Percentiles rank a stretch among this genome's conserved stretches.
These are phyloP conservation scores for Pelagophyceae sp. DNA, from an alignment of 352 stramenopile genomes.

Conservation along the genomic window DNA sequence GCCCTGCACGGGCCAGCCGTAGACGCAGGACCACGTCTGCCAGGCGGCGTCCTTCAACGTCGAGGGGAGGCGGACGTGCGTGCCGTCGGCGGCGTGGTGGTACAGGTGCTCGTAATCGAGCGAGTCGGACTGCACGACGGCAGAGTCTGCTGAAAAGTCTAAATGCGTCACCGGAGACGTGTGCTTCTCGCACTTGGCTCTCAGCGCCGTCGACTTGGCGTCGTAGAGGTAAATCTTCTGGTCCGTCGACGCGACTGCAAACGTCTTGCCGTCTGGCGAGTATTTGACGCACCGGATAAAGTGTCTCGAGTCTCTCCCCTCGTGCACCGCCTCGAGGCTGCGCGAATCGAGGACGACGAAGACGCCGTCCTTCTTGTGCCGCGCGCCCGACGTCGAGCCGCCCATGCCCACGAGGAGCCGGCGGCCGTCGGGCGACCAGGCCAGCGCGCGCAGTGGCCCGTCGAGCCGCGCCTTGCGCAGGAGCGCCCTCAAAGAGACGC, in stretches of 20 bases:
- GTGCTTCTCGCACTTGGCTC: slow-evolving; percentile 41
- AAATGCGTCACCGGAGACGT: slow-evolving; percentile 52
- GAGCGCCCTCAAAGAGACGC: slow-evolving; percentile 35
- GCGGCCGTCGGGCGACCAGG: slow-evolving; percentile 33
- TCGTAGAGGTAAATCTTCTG: slow-evolving; percentile 83
- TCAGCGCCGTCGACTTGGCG: slow-evolving; percentile 31
- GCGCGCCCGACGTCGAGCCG: slow-evolving; percentile 24
- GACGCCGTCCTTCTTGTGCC: slow-evolving; percentile 34
- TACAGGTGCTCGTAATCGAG: slow-evolving; percentile 71
- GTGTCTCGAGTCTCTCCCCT: slow-evolving; percentile 71
- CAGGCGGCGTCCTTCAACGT: slow-evolving; percentile 75
- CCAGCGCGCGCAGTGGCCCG: slow-evolving; percentile 28
- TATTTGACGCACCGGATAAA: slow-evolving; percentile 69
- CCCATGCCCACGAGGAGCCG: slow-evolving; percentile 34
- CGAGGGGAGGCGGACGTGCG: slow-evolving; percentile 32
- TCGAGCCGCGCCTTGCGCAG: slow-evolving; percentile 27
- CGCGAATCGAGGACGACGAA: slow-evolving; percentile 39
- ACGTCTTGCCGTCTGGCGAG: slow-evolving; percentile 63
- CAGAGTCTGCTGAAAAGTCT: slow-evolving; percentile 69
- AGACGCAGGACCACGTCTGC: slow-evolving; percentile 66
- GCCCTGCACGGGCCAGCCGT: slow-evolving; percentile 61
- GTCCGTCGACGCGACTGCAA: slow-evolving; percentile 66
- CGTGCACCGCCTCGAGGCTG: slow-evolving; percentile 56
- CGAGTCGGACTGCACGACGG: slow-evolving; percentile 59
- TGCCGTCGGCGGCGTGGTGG: slow-evolving; percentile 37